Percentiles rank a stretch among this genome's conserved stretches.
These are phyloP conservation scores for Paracamarosporium sp. DNA, from an alignment of 2,329 filamentous ascomycete species.

Conservation along the genomic window DNA sequence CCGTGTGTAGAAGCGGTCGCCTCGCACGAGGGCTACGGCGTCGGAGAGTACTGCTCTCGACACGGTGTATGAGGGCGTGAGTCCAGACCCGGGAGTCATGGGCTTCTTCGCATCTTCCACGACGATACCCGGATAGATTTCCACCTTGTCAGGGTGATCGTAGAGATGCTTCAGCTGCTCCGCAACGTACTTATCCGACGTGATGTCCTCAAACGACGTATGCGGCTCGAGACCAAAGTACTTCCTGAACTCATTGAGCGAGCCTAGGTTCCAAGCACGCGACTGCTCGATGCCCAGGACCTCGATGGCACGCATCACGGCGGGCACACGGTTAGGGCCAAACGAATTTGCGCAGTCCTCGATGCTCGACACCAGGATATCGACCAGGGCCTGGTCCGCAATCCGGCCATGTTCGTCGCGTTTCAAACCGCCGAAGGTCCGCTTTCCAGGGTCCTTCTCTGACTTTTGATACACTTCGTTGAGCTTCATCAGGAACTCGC, in stretches of 20 bases:
- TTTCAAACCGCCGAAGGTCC: slow-evolving; percentile 71
- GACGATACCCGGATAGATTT: slow-evolving; percentile 80
- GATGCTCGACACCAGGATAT: slow-evolving; percentile 71
- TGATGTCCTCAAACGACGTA: slow-evolving; percentile 82
- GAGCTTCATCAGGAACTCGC: slow-evolving; percentile 69
- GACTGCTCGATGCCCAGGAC: slow-evolving; percentile 81
- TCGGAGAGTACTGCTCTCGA: slow-evolving; percentile 79
- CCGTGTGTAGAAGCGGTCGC: slow-evolving; percentile 79
- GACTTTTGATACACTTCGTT: slow-evolving; percentile 67
- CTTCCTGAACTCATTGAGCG: slow-evolving; percentile 84
- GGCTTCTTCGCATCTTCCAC: slow-evolving; percentile 77
- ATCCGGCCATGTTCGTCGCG: slow-evolving; percentile 73
- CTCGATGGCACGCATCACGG: slow-evolving; percentile 76
- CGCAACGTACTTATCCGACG: slow-evolving; percentile 74
- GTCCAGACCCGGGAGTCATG: slow-evolving; percentile 72
- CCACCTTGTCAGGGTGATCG: slow-evolving; percentile 79
- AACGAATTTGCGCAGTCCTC: slow-evolving; percentile 74
- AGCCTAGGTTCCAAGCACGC: slow-evolving; percentile 77
- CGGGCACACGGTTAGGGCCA: slow-evolving; percentile 72
- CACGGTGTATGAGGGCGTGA: slow-evolving; percentile 77
- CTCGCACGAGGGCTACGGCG: slow-evolving; percentile 78
- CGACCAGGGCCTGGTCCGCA: slow-evolving; percentile 76
- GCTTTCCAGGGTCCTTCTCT: slow-evolving; percentile 70
- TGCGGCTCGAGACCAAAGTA: slow-evolving; percentile 81
- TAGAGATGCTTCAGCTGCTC: slow-evolving; percentile 66